Evolutionary conservation across 176 grass and related monocot genomes (phyloP), one percentile per base, ranked within the genome.

Genomic region (Lolium rigidum): DNA sequence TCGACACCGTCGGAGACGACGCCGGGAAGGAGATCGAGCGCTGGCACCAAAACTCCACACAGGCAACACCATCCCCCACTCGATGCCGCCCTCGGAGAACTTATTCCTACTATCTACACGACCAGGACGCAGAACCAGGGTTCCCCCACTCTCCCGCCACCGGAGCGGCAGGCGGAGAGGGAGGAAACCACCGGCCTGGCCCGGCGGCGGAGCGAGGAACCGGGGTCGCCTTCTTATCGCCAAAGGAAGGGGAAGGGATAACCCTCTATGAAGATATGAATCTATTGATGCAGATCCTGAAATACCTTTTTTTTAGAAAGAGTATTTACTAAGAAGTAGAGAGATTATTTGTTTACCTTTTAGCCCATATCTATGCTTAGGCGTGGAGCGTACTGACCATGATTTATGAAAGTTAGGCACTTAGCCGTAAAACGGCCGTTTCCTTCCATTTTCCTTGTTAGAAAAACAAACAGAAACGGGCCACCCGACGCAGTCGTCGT

Each of bases 401-500:
- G 70, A 8, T 73, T 49, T 16, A 25, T 15, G 3, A 56, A 28
- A 17, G 1, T 24, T 24, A 87, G 86, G 86, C 80, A 17, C 81
- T 73, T 38, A 10, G 7, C 5, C 37, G 70, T 78, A 57, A 90
- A 86, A 82, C 4, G 28, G 7, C 22, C 21, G 22, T 47, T 71
- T 69, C 56, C 24, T 31, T 44, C 59, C 66, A 41, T 71, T 44
- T 44, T 18, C 10, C 5, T 28, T 1, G 51, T 67, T 25, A 16
- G 20, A 14, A 74, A 28, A 28, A 28, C 26, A 28, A 74, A 50
- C 15, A 50, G 3, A 22, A 8, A 3, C 14, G 83, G 55, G 79
- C 60, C 88, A 68, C 14, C 71, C 14, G 41, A 22, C 65, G 78
- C 21, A 70, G 55, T 54, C 88, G 56, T 58, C 73, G 63, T 22